Evolutionary conservation across 2,329 filamentous ascomycete species (phyloP), one percentile per base, ranked within the genome.

Genomic region (Aspergillus ustus): DNA sequence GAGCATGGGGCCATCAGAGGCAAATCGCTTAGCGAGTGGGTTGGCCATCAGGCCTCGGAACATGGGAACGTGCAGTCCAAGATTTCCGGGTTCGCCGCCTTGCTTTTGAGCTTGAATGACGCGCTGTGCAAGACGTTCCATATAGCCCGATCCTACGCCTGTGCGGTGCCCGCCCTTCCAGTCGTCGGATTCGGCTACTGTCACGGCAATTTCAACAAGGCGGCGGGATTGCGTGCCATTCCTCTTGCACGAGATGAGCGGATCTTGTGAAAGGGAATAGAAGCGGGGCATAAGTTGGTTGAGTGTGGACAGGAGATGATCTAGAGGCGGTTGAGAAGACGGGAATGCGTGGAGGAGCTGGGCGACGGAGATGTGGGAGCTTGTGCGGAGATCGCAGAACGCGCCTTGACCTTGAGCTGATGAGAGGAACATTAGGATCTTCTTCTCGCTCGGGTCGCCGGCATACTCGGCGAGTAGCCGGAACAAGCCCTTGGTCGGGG

Each of bases 1-100:
- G 43, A 99, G 88, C 95, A 99, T 99, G 0, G 95, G 95, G 0
- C 95, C 95, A 75, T 99, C 94, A 2, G 91, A 89, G 56, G 92
- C 90, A 73, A 98, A 99, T 73, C 97, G 89, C 73, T 89, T 90
- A 11, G 93, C 95, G 1, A 99, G 85, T 0, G 95, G 95, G 76
- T 99, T 99, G 64, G 93, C 89, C 95, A 99, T 99, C 48, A 99
- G 83, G 0, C 95, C 95, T 72, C 96, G 93, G 86, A 99, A 99
- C 92, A 99, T 97, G 70, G 95, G 95, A 5, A 98, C 83, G 69
- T 91, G 88, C 17, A 98, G 73, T 67, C 92, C 86, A 2, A 87
- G 79, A 7, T 78, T 74, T 25, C 80, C 70, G 34, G 74, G 78
- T 61, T 83, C 80, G 37, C 81, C 73, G 51, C 89, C 90, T 2